phyloP scores from a whole-genome alignment of 2,329 filamentous ascomycete genomes.

The Leptoxyphium fumago region DNA sequence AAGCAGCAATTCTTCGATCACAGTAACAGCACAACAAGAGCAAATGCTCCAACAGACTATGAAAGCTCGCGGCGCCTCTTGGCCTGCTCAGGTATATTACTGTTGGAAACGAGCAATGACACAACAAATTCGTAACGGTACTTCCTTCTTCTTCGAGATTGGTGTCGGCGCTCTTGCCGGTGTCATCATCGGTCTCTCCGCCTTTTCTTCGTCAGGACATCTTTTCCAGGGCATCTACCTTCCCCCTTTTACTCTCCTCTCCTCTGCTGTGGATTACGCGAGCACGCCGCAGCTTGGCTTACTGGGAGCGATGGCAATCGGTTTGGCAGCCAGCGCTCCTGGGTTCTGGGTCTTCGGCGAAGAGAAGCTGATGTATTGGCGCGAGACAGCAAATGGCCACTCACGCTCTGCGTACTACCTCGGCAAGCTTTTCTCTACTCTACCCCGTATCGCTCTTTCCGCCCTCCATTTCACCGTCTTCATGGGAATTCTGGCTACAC shows the following conservation, averaged over 20 bases:
- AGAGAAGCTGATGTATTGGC: conserved; percentile 39
- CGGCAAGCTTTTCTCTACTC: conserved; percentile 38
- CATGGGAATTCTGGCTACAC: conserved; percentile 34
- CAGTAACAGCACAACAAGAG: conserved; percentile 25
- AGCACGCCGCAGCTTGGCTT: conserved; percentile 40
- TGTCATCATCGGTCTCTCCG: conserved; percentile 39
- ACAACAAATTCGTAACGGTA: conserved; percentile 41
- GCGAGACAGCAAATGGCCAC: conserved; percentile 43
- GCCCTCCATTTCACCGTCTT: conserved; percentile 42
- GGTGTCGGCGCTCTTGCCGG: conserved; percentile 38
- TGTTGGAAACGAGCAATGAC: conserved; percentile 39
- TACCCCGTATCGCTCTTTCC: conserved; percentile 37
- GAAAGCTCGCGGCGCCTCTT: conserved; percentile 35
- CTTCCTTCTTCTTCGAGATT: conserved; percentile 40
- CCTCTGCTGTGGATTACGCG: conserved; percentile 35
- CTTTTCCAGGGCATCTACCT: conserved; percentile 41
- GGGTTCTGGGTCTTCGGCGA: conserved; percentile 44
- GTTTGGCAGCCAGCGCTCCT: conserved; percentile 39
- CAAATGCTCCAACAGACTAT: conserved; percentile 31
- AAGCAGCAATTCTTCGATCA: conserved; percentile 14
- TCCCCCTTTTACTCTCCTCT: conserved; percentile 36
- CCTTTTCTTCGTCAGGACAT: conserved; percentile 35
- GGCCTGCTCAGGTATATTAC: conserved; percentile 36
- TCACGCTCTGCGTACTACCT: conserved; percentile 42
- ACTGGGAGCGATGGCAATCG: conserved; percentile 39